Evolutionary conservation across 2,329 filamentous ascomycete species (phyloP), one percentile per base, ranked within the genome.

Genomic region (Colletotrichum camelliae): DNA sequence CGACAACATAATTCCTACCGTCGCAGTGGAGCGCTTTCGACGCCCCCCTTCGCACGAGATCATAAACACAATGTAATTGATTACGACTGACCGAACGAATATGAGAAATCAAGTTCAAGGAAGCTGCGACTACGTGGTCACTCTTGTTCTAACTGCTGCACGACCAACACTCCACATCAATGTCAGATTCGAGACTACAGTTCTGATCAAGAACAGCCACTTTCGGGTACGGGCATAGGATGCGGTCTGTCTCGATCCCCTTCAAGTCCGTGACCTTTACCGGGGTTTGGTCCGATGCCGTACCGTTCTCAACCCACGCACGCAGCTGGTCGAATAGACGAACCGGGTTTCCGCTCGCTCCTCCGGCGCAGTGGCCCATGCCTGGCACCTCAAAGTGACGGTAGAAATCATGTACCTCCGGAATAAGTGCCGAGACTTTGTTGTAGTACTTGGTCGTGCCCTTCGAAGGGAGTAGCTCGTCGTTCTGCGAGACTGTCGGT

Each of bases 181-280:
- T 52, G 43, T 21, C 43, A 18, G 29, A 35, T 16, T 13, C 21
- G n/a, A 29, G 9, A 37, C 73, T 58, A 33, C 76, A 77, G 18
- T 13, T 57, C 2, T 1, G 2, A 10, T 77, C 76, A 67, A 81
- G 84, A 79, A 16, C 81, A 78, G 80, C 69, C 24, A 80, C 77
- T 58, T 77, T 74, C 7, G 79, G 77, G 67, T 80, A 81, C 57
- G 79, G 80, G 79, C 87, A 89, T 72, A 88, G 79, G 16, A 81
- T 81, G 61, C 86, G 81, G 68, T 80, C 24, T 5, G 61, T 61
- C 4, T 33, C 31, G 10, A 5, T 10, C 3, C 61, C 69, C 6
- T 43, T 55, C 18, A n/a, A 27, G 10, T 37, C 64, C 1, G 29
- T 72, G 15, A 77, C 35, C 12, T 24, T 74, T 18, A 74, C 48